Evolutionary conservation across 805 yeast species (phyloP).

Genomic region (Lachancea quebecensis): DNA sequence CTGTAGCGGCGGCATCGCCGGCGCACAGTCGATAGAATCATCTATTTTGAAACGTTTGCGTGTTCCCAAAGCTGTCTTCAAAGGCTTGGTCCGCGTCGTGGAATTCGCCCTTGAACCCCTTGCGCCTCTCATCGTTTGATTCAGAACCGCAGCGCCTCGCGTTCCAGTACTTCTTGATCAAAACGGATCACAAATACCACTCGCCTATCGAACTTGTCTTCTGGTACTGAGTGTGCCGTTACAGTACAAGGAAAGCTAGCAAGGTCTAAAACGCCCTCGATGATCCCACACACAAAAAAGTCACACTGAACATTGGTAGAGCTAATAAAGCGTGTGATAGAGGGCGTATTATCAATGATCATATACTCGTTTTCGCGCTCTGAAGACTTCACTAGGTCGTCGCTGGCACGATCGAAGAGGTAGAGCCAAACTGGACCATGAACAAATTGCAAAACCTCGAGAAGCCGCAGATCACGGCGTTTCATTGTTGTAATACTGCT

Average conservation of each 20-base stretch:
- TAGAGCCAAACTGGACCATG: slow-evolving; percentile 70
- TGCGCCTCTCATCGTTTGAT: too few species aligned
- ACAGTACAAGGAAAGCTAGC: slow-evolving; percentile 68
- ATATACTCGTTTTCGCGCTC: slow-evolving; percentile 62
- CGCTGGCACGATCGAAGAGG: slow-evolving; percentile 69
- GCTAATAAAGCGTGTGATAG: slow-evolving; percentile 58
- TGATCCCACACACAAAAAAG: slow-evolving; percentile 79
- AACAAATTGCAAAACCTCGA: slow-evolving; percentile 66
- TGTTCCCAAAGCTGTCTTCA: neutral
- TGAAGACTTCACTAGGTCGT: slow-evolving; percentile 68
- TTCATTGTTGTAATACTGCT: slow-evolving; percentile 22
- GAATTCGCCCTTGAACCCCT: too few species aligned
- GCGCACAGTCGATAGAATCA: neutral
- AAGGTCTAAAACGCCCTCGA: slow-evolving; percentile 72
- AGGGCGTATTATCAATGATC: slow-evolving; percentile 73
- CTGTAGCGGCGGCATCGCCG: neutral
- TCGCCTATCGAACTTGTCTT: slow-evolving; percentile 47
- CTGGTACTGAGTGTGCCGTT: slow-evolving; percentile 70
- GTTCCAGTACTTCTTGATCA: slow-evolving; percentile 46
- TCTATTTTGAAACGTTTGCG: slow-evolving; percentile 4
- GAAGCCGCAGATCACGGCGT: slow-evolving; percentile 52
- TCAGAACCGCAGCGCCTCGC: slow-evolving; percentile 43
- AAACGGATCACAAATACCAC: slow-evolving; percentile 74
- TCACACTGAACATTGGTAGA: slow-evolving; percentile 77
- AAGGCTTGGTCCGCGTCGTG: too few species aligned